These are phyloP conservation scores for Adansonia digitata DNA, from an alignment of 345 rosid genomes.

Conservation along the genomic window DNA sequence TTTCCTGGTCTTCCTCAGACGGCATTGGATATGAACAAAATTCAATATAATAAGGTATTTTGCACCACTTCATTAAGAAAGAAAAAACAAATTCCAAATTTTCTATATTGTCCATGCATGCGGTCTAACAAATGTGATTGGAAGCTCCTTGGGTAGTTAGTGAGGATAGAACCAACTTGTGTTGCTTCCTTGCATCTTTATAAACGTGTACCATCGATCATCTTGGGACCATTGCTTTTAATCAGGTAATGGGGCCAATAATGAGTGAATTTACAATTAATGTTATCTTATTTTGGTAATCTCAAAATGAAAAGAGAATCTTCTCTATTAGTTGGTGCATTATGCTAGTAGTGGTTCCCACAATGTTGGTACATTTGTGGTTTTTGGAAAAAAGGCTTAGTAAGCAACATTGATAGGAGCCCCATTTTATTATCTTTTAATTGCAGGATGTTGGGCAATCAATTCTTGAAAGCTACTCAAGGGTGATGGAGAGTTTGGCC, in stretches of 20 bases:
- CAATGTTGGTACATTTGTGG: neutral
- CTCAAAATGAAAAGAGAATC: neutral
- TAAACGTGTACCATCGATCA: neutral
- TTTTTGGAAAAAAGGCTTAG: too few relatives aligned
- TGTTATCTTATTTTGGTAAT: neutral
- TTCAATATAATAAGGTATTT: slow-evolving; percentile 21
- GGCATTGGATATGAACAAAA: slow-evolving; percentile 87
- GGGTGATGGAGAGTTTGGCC: too few relatives aligned
- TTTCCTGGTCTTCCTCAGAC: slow-evolving; percentile 93
- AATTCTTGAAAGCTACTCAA: too few relatives aligned
- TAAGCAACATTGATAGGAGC: too few relatives aligned
- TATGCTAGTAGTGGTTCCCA: neutral
- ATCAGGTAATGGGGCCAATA: neutral
- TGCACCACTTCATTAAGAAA: neutral
- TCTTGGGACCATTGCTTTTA: neutral
- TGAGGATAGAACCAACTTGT: neutral
- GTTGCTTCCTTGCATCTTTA: neutral
- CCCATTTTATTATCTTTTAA: too few relatives aligned
- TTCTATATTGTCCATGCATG: neutral
- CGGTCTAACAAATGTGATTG: neutral
- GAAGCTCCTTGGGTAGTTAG: neutral
- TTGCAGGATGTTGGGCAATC: too few relatives aligned
- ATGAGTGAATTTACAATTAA: neutral
- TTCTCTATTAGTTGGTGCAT: neutral
- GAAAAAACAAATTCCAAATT: neutral